Evolutionary conservation across 768 basidiomycete species (phyloP).

Genomic region (Suillus brevipes): DNA sequence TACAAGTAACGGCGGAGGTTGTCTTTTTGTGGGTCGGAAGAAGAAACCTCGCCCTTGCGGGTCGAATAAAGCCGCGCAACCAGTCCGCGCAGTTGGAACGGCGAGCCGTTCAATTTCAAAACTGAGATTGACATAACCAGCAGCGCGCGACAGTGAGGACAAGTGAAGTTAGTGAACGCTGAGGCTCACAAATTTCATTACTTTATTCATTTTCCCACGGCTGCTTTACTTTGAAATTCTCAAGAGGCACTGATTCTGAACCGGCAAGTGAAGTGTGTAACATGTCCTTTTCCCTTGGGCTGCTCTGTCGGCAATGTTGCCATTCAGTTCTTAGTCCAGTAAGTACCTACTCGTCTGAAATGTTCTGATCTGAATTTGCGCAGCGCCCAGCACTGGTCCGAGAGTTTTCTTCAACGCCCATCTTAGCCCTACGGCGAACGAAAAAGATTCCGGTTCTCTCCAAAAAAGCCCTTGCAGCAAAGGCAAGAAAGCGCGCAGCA

Average conservation of each 20-base stretch:
- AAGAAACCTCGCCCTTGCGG: slow-evolving; percentile 16
- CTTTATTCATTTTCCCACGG: slow-evolving; percentile 25
- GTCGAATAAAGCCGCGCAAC: slow-evolving; percentile 46
- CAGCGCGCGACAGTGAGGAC: not conserved
- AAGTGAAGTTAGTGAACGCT: not conserved
- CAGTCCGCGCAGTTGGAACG: slow-evolving; percentile 23
- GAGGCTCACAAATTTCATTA: not conserved
- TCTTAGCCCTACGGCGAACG: slow-evolving; percentile 45
- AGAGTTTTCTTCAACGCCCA: slow-evolving; percentile 53
- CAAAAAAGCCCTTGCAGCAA: slow-evolving; percentile 70
- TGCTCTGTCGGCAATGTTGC: slow-evolving; percentile 28
- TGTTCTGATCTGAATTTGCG: not conserved
- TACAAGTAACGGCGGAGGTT: slow-evolving; percentile 80
- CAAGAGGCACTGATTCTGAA: not conserved
- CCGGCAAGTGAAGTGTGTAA: slow-evolving; percentile 4
- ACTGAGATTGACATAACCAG: slow-evolving; percentile 38
- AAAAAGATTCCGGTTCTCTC: slow-evolving; percentile 61
- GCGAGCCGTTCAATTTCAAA: slow-evolving; percentile 35
- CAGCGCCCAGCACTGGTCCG: slow-evolving; percentile 28
- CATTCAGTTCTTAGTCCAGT: slow-evolving; percentile 18
- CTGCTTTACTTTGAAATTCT: slow-evolving; percentile 10
- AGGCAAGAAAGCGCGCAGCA: slow-evolving; percentile 58
- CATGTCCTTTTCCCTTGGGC: slow-evolving; percentile 24
- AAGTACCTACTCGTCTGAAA: slow-evolving; percentile 16
- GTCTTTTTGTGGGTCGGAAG: slow-evolving; percentile 63